These are phyloP conservation scores for Globisporangium parvum DNA, from an alignment of 352 stramenopile species.

Conservation along the genomic window DNA sequence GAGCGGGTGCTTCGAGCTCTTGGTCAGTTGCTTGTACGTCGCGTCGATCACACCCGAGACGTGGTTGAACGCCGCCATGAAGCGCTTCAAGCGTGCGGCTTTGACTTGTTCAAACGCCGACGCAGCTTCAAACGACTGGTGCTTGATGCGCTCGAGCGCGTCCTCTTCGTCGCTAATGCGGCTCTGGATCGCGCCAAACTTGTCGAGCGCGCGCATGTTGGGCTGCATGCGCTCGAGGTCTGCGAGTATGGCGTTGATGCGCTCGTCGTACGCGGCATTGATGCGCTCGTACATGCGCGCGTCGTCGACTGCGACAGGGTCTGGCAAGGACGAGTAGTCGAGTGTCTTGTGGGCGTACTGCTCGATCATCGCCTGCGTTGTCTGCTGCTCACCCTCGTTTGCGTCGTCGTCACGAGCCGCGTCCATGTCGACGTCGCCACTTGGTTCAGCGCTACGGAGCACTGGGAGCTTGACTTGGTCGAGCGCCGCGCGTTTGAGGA, in stretches of 20 bases:
- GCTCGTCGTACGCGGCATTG: constrained; percentile 53
- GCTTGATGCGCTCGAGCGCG: constrained; percentile 70
- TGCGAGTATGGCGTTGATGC: constrained; percentile 53
- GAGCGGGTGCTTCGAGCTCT: constrained; percentile 95
- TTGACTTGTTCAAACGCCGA: constrained; percentile 79
- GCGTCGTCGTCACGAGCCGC: constrained; percentile 26
- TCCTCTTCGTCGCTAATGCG: constrained; percentile 77
- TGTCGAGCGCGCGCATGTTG: constrained; percentile 95
- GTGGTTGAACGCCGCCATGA: constrained; percentile 94
- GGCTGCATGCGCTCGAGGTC: constrained; percentile 95
- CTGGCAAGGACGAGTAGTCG: constrained; percentile 87
- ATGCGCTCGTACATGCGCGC: constrained; percentile 88
- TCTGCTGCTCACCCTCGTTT: not conserved
- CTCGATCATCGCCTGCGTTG: constrained; percentile 26
- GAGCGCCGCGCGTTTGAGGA: constrained; percentile 91
- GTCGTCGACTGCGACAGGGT: constrained; percentile 59
- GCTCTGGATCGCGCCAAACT: constrained; percentile 80
- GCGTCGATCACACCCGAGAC: constrained; percentile 91
- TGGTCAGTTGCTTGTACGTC: constrained; percentile 98
- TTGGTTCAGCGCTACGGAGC: not conserved
- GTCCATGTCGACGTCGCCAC: constrained; percentile 67
- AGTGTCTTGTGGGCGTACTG: constrained; percentile 58
- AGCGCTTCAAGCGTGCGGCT: constrained; percentile 62
- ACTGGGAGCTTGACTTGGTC: constrained; percentile 93
- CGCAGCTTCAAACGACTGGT: constrained; percentile 46